A percentile compares a stretch with the other conserved stretches of the same genome.
Conservation (phyloP, 176 grass and related monocot genomes). For the Pontederia paniculata region DNA sequence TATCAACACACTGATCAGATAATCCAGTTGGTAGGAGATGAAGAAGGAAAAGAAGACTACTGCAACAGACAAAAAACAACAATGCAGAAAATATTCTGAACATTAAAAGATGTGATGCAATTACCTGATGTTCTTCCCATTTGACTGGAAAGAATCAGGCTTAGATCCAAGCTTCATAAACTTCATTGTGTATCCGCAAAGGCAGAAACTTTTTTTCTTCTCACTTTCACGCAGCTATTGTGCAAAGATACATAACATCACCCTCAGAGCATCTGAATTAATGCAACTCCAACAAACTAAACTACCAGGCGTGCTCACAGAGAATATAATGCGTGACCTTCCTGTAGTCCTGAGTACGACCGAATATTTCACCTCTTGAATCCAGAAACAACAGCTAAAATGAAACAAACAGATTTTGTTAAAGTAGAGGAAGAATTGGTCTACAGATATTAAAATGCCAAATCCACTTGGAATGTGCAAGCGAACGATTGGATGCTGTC, state of each 20-base stretch:
- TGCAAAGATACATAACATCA: no score
- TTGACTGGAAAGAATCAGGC: constrained; percentile 73
- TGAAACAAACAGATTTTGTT: constrained; percentile 16
- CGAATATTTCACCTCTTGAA: constrained; percentile 43
- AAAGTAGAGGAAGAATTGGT: constrained; percentile 6
- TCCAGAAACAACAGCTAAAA: constrained; percentile 25
- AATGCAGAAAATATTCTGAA: constrained; percentile 5
- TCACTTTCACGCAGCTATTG: constrained; percentile 1
- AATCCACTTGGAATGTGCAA: neutral
- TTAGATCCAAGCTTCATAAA: constrained; percentile 99
- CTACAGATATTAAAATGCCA: constrained; percentile 2
- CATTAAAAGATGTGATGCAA: neutral
- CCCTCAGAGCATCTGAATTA: constrained; percentile 18
- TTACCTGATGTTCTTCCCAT: constrained; percentile 70
- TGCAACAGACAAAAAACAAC: constrained; percentile 7
- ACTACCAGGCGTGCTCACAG: constrained; percentile 10
- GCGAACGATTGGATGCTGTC: constrained; percentile 30
- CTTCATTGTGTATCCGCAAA: constrained; percentile 52
- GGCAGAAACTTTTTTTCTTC: neutral
- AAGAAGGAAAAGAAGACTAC: neutral
- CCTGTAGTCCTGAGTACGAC: constrained; percentile 1
- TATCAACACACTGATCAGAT: no score
- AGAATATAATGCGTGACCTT: constrained; percentile 5
- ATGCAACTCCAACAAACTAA: constrained; percentile 13
- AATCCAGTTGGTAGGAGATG: no score